phyloP scores from a whole-genome alignment of 2,329 filamentous ascomycete genomes.

The Ophiostoma australiae region DNA sequence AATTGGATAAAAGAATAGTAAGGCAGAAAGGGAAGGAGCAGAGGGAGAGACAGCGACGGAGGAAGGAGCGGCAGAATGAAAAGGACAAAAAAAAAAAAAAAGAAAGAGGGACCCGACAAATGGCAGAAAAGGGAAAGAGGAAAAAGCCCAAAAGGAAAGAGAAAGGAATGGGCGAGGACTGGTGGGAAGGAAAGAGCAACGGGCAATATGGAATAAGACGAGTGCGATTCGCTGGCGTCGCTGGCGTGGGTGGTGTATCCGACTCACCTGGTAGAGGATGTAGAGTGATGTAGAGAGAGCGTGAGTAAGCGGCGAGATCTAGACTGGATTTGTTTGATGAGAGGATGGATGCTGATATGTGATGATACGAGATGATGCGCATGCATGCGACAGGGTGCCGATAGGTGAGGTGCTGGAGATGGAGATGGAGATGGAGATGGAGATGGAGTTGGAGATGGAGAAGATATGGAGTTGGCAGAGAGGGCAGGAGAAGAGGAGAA shows the following conservation, averaged over 20 bases:
- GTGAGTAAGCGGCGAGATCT: background rate
- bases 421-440: background rate
- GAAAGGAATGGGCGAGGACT: background rate
- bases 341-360: background rate
- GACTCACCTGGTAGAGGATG: background rate
- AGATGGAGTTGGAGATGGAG: background rate
- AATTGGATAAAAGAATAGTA: background rate
- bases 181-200: background rate
- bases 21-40: background rate
- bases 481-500: background rate
- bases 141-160: background rate
- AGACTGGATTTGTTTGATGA: background rate
- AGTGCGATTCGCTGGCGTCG: background rate
- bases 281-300: background rate
- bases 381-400: background rate
- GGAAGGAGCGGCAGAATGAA: background rate
- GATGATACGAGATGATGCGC: background rate
- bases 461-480: background rate
- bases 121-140: conserved; percentile 6
- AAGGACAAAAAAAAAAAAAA: background rate
- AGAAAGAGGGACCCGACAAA: background rate
- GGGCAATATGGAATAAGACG: background rate
- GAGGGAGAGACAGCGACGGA: background rate
- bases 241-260: background rate
- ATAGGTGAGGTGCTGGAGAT: background rate